Evolutionary conservation across 2,329 filamentous ascomycete genomes (phyloP).

Genomic region (Cadophora malorum): DNA sequence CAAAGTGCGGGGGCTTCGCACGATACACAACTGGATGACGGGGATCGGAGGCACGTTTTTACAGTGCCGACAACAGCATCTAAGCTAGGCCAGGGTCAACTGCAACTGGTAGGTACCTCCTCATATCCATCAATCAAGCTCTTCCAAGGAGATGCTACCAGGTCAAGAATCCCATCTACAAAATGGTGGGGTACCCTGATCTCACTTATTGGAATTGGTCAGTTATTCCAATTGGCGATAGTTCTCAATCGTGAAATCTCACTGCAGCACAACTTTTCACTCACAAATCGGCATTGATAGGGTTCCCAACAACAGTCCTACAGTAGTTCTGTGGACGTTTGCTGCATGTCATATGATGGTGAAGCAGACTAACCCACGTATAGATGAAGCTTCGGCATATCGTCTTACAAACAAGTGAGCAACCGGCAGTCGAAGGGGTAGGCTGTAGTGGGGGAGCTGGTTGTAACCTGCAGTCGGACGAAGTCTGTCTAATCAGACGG

Average conservation of each 20-base stretch:
- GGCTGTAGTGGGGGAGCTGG: not conserved
- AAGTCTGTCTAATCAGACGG: not conserved
- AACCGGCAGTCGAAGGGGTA: slow-evolving; percentile 24
- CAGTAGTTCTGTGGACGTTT: slow-evolving; percentile 3
- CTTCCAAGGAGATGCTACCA: slow-evolving; percentile 21
- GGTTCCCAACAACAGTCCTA: not conserved
- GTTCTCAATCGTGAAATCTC: slow-evolving; percentile 12
- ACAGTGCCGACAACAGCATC: not conserved
- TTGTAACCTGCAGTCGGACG: slow-evolving; percentile 1
- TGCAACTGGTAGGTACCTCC: slow-evolving; percentile 12
- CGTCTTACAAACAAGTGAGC: slow-evolving; percentile 10
- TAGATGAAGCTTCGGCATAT: slow-evolving; percentile 28
- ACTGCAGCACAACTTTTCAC: not conserved
- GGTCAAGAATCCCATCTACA: slow-evolving; percentile 7
- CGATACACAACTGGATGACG: slow-evolving; percentile 18
- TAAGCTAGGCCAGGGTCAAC: not conserved
- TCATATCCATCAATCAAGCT: slow-evolving; percentile 22
- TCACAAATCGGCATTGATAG: slow-evolving; percentile 6
- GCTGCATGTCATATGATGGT: slow-evolving; percentile 35
- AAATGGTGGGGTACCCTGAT: not conserved
- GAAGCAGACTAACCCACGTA: slow-evolving; percentile 13
- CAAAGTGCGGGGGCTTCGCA: slow-evolving; percentile 28
- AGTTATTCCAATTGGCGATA: not conserved
- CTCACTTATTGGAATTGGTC: slow-evolving; percentile 1
- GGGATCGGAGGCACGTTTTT: slow-evolving; percentile 21